Percentiles rank a stretch among this genome's conserved stretches.
These are phyloP conservation scores for Afroboletus lepidellus DNA, from an alignment of 1,284 basidiomycete species.

Conservation along the genomic window DNA sequence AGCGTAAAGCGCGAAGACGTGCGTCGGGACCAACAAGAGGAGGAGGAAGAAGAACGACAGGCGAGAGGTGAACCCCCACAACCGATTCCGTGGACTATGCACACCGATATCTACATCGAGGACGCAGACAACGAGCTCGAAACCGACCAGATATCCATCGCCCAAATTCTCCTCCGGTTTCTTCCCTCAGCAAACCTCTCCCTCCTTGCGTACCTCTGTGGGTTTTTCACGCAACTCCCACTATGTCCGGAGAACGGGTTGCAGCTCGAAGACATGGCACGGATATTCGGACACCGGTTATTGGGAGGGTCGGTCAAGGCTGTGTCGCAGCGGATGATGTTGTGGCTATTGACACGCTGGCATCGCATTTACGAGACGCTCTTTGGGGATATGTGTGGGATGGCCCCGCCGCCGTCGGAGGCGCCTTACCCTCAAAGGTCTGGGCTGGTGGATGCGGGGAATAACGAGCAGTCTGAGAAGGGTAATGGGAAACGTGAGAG, in stretches of 20 bases:
- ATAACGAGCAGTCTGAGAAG: conserved; percentile 13
- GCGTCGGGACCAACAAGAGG: conserved; percentile 23
- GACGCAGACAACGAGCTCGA: conserved; percentile 27
- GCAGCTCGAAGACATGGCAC: conserved; percentile 32
- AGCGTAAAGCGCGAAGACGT: conserved; percentile 37
- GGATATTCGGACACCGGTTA: conserved; percentile 31
- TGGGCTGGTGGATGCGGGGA: neutral
- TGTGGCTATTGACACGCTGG: conserved; percentile 32
- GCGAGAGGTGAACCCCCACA: conserved; percentile 18
- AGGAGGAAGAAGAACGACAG: conserved; percentile 29
- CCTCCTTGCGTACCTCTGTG: conserved; percentile 60
- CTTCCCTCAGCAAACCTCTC: conserved; percentile 57
- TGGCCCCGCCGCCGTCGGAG: conserved; percentile 19
- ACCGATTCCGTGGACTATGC: conserved; percentile 1
- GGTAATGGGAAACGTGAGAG: conserved; percentile 16
- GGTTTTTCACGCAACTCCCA: conserved; percentile 49
- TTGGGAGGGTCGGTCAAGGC: conserved; percentile 25
- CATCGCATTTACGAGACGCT: conserved; percentile 26
- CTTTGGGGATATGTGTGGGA: conserved; percentile 28
- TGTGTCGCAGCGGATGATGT: conserved; percentile 33
- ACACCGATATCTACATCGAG: conserved; percentile 10
- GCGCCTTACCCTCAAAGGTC: neutral
- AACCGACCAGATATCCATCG: conserved; percentile 39
- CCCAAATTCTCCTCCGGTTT: conserved; percentile 58
- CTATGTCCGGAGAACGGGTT: conserved; percentile 33